These are phyloP conservation scores for Heliocybe sulcata DNA, from an alignment of 1,284 basidiomycete genomes.

Conservation along the genomic window DNA sequence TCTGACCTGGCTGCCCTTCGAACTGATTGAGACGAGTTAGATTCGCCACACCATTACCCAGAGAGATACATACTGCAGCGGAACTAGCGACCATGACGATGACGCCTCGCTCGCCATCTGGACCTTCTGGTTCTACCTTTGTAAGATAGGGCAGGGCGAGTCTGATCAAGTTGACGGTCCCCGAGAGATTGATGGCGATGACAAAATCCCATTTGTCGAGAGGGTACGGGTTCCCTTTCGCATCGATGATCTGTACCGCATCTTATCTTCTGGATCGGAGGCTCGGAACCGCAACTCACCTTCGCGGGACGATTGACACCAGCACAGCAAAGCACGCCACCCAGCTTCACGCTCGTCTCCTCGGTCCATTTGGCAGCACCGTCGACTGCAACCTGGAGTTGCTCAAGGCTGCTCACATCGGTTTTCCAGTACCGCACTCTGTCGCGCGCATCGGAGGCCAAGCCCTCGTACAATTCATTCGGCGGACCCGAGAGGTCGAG, in stretches of 20 bases:
- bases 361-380: constrained; percentile 30
- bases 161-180: constrained; percentile 48
- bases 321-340: constrained; percentile 50
- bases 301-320: constrained; percentile 37
- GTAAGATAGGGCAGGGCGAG: constrained; percentile 41
- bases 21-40: constrained; percentile 19
- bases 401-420: constrained; percentile 11
- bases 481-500: background rate
- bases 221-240: constrained; percentile 34
- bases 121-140: constrained; percentile 33
- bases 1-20: constrained; percentile 43
- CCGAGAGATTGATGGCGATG: constrained; percentile 43
- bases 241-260: constrained; percentile 30
- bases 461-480: background rate
- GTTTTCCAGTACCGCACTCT: constrained; percentile 29
- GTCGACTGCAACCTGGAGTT: constrained; percentile 12
- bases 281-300: constrained; percentile 10
- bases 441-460: background rate
- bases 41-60: background rate
- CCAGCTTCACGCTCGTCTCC: constrained; percentile 33
- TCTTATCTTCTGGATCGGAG: too few species aligned
- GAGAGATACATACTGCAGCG: constrained; percentile 36
- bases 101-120: constrained; percentile 46
- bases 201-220: constrained; percentile 45
- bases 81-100: constrained; percentile 46